Evolutionary conservation across 805 yeast species (phyloP).

Genomic region (Saccharomycopsis vini): DNA sequence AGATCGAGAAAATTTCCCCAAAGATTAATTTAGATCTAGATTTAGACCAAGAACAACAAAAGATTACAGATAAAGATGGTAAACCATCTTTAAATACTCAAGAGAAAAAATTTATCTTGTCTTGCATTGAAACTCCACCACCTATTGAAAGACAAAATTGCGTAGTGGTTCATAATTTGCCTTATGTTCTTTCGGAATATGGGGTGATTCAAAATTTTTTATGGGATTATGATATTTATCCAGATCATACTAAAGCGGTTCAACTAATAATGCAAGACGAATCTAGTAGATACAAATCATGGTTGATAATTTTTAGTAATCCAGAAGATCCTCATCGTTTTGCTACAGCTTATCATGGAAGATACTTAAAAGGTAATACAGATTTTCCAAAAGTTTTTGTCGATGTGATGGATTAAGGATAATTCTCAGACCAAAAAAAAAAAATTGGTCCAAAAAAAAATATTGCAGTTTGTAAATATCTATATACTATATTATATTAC

Average conservation of each 20-base stretch:
- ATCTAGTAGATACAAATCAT: constrained; percentile 1
- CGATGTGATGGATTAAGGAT: constrained; percentile 12
- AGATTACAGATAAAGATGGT: too few species aligned
- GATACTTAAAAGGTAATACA: constrained; percentile 7
- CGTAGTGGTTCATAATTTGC: constrained; percentile 13
- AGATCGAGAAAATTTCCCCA: too few species aligned
- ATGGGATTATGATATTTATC: constrained; percentile 16
- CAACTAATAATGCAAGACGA: constrained; percentile 5
- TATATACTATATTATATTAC: too few species aligned
- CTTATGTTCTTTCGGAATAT: constrained; percentile 2
- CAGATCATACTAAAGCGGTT: constrained; percentile 9
- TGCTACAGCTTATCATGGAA: constrained; percentile 12
- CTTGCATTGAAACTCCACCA: neutral
- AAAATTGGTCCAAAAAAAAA: too few species aligned
- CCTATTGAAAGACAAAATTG: constrained; percentile 10
- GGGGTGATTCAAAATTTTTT: constrained; percentile 8
- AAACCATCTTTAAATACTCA: neutral
- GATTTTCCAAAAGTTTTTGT: constrained; percentile 12
- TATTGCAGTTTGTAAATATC: too few species aligned
- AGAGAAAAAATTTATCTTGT: neutral
- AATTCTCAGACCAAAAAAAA: too few species aligned
- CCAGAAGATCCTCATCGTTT: constrained; percentile 12
- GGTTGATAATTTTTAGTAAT: constrained; percentile 13
- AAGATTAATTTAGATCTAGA: too few species aligned
- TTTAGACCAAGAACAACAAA: too few species aligned